Base-by-base conservation (phyloP, 192 early-diverging fungal species). In the Nowakowskiella sp. region DNA sequence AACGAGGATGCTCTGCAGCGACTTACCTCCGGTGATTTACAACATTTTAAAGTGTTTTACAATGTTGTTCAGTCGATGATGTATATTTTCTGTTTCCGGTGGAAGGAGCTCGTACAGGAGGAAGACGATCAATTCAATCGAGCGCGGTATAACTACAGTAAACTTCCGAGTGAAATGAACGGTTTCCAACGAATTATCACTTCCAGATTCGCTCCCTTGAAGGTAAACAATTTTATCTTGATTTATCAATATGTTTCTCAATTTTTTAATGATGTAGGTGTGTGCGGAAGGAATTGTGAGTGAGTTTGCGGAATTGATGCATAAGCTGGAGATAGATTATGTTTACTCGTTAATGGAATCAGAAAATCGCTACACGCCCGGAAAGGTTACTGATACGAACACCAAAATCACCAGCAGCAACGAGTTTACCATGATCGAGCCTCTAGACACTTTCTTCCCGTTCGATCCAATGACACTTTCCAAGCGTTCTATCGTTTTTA, bases 31-130 rank as follows among this genome's bases (percentile, higher is more conserved):
- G 59, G 53, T 19, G 19, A 42, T 16, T 25, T 62, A n/a, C 73
- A 80, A 36, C 70, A 77, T 28, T 82, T 88, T 55, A 74, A 77
- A 0, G 84, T 89, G 34, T 93, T 98, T 55, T 98, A 93, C 57
- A 74, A 85, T 1, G 75, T 85, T 6, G 81, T 91, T 2, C 91
- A 96, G 52, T 87, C 91, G 0, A 49, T 88, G n/a, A 64, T 98
- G 42, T 98, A 96, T 60, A 78, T 92, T 8, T 96, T 94, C 53
- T 94, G 91, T 67, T 98, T 93, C 67, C 78, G 91, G 5, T 96
- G 93, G 92, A 79, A 78, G 50, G 80, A 90, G 51, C 61, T 98
- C 31, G 74, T 83, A 25, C 48, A 70, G 43, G 73, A 67, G 0
- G 60, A 60, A 29, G 60, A 51, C 43, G 48, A 47, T 10, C 21